Evolutionary conservation across 2,329 filamentous ascomycete genomes (phyloP), one percentile per base, ranked within the genome.

Genomic region (Corynespora cassiicola): DNA sequence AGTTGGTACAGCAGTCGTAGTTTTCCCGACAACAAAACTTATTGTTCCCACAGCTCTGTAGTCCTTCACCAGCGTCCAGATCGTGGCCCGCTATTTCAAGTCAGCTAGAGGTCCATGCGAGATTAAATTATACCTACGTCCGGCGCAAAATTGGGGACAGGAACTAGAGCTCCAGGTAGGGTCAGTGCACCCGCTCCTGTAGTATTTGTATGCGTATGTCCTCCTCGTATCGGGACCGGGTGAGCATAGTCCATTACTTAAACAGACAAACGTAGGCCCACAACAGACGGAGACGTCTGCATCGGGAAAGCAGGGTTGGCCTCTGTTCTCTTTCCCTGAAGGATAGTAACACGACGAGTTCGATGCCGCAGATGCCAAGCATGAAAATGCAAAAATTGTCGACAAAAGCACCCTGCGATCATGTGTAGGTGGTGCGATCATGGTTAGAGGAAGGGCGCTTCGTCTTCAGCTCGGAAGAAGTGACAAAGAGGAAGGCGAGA

Each of bases 161-260:
- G 30, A 25, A n/a, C 42, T 38, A 7, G 54, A 58, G 25, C 50
- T 49, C 41, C 47, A 58, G 4, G 39, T 39, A 16, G 42, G 16
- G 36, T 58, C 54, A n/a, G 52, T 56, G 20, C 52, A 58, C 7
- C 43, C 45, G 21, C 45, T 54, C 25, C 52, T 45, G 28, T 56
- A 58, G 27, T 44, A 50, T 16, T 49, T 36, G 23, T 54, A 58
- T 10, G 36, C 31, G 30, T 54, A 52, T 3, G 35, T 40, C 18
- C 34, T 27, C 27, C 26, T 30, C 3, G 38, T 24, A 10, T 52
- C 48, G 5, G 52, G 43, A 7, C 54, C 50, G 10, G 50, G 50
- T 14, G 37, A 16, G 36, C 54, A 58, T 6, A 58, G 52, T 1
- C 50, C 52, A 18, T 52, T 56, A 27, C 47, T 49, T 12, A 54